Conservation (phyloP, 2,329 filamentous ascomycete genomes). For the Exophiala sp. region DNA sequence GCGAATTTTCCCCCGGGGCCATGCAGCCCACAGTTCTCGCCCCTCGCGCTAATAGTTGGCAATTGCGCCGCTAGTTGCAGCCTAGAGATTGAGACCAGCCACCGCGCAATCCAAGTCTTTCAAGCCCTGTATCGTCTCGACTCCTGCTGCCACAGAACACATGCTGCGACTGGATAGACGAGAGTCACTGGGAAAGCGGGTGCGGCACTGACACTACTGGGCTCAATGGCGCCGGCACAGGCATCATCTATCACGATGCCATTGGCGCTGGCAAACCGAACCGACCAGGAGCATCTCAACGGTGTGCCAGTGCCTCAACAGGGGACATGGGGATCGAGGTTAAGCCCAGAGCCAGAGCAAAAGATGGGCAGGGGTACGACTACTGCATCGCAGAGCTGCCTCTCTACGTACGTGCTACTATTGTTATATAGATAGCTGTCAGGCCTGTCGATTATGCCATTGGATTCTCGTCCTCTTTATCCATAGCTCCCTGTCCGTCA, state of each 20-base stretch:
- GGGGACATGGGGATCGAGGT: too few relatives aligned
- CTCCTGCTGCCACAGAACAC: neutral
- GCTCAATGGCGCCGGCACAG: too few relatives aligned
- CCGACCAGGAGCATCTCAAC: neutral
- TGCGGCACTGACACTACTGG: neutral
- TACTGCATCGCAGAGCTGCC: neutral
- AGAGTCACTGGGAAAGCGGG: neutral
- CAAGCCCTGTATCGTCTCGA: neutral
- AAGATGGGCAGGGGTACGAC: neutral
- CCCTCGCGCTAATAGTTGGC: neutral
- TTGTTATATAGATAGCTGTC: neutral
- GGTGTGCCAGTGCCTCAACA: too few relatives aligned
- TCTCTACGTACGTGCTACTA: neutral
- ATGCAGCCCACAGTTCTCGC: neutral
- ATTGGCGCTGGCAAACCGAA: neutral
- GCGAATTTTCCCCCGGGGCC: neutral
- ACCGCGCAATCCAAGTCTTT: neutral
- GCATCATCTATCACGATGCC: neutral
- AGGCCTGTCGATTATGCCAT: neutral
- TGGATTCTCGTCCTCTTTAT: neutral
- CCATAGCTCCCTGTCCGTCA: neutral
- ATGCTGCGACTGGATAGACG: neutral
- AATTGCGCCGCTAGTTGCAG: neutral
- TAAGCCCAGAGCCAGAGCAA: neutral
- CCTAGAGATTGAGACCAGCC: neutral